Evolutionary conservation across 306 rosid species (phyloP).

Genomic region (Lotus japonicus): DNA sequence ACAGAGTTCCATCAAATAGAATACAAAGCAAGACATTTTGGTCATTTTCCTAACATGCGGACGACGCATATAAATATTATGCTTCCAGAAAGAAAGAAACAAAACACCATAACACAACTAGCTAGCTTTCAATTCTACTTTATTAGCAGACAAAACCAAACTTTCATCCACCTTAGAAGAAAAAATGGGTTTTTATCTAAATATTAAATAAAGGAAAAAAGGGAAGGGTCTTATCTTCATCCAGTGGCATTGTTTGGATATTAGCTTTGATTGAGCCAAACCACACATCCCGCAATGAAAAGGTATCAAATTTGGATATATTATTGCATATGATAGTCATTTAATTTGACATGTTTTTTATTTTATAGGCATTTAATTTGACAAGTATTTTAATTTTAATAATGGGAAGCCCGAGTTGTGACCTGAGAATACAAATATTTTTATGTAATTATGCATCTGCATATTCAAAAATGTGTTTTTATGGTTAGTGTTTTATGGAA

Average conservation of each 20-base stretch:
- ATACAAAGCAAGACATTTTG: neutral
- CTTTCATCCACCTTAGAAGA: slow-evolving; percentile 30
- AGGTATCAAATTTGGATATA: neutral
- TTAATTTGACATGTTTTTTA: neutral
- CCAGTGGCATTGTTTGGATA: neutral
- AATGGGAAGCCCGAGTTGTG: slow-evolving; percentile 3
- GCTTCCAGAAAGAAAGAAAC: neutral
- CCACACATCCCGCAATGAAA: neutral
- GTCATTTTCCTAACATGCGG: neutral
- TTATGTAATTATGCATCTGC: neutral
- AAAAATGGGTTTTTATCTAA: neutral
- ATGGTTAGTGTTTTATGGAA: neutral
- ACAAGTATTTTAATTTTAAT: neutral
- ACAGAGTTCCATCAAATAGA: too few species aligned
- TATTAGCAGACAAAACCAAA: slow-evolving; percentile 28
- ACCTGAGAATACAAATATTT: neutral
- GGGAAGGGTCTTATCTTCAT: neutral
- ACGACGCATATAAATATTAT: neutral
- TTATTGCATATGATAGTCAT: too few species aligned
- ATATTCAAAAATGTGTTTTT: neutral
- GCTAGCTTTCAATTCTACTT: neutral
- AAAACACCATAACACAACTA: neutral
- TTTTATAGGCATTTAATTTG: neutral
- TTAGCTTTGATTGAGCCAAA: neutral
- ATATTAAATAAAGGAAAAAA: neutral